A percentile compares a stretch with the other conserved stretches of the same genome.
Evolutionary conservation across 1,284 basidiomycete species (phyloP).

Genomic region (Hemileia vastatrix): DNA sequence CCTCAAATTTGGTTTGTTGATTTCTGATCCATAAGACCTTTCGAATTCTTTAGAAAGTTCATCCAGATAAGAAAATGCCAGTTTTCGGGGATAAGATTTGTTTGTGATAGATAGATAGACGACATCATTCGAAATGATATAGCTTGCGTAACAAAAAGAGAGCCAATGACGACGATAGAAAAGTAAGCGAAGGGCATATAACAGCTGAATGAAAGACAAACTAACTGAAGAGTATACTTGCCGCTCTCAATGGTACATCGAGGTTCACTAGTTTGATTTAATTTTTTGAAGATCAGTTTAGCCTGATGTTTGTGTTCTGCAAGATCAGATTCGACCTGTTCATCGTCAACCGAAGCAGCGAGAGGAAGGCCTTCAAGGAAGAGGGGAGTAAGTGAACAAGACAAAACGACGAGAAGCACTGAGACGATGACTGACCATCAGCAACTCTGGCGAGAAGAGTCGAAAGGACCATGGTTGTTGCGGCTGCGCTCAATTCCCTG

Average conservation of each 20-base stretch:
- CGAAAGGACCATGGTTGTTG: constrained; percentile 71
- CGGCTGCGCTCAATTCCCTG: too few species aligned
- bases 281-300: constrained; percentile 87
- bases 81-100: constrained; percentile 91
- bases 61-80: constrained; percentile 94
- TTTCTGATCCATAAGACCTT: constrained; percentile 38
- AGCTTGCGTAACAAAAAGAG: constrained; percentile 51
- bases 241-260: constrained; percentile 95
- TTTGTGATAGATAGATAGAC: constrained; percentile 93
- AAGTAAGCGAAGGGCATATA: neutral
- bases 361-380: constrained; percentile 57
- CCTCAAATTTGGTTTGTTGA: constrained; percentile 46
- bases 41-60: constrained; percentile 91
- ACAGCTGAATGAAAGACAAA: constrained; percentile 11
- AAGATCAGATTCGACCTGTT: constrained; percentile 53
- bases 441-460: constrained; percentile 83
- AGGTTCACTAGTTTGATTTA: constrained; percentile 86
- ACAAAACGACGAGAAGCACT: neutral
- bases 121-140: constrained; percentile 84
- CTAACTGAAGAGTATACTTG: constrained; percentile 80
- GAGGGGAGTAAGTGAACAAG: neutral
- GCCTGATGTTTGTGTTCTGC: constrained; percentile 81
- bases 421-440: constrained; percentile 50
- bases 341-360: constrained; percentile 83
- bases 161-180: neutral